Evolutionary conservation across 2,329 filamentous ascomycete genomes (phyloP), one percentile per base, ranked within the genome.

Genomic region (Remersonia thermophila): DNA sequence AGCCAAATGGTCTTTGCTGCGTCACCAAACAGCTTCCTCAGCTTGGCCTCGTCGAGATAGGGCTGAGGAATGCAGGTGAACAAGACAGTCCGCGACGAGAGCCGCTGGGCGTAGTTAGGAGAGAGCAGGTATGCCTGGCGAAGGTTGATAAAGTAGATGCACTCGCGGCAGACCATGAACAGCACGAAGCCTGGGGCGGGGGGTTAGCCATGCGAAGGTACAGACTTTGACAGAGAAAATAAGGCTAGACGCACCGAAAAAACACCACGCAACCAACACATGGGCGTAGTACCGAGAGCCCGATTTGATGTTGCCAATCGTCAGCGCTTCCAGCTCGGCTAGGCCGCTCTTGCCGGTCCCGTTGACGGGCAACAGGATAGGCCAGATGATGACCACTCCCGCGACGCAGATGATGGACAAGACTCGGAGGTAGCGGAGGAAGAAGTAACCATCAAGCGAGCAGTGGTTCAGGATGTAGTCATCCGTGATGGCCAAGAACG

Each of bases 81-180:
- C n/a, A 98, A 72, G 6, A 96, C 86, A 1, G 87, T 95, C 18
- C 86, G 76, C 0, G 87, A 86, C 0, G 89, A 95, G 29, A 96
- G 76, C 13, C 87, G 80, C 47, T 78, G 80, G 18, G 85, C 73
- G 52, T 93, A 89, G 34, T 82, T 67, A 1, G 83, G 85, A 2
- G 85, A 83, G 38, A 93, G 68, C n/a, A 87, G 74, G 62, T 93
- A 96, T 1, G 89, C 89, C 61, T 96, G 91, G 45, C 89, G 83
- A 35, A 96, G 62, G 51, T 93, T 93, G 63, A 95, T 83, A 58
- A 86, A 93, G 69, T 80, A 96, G 50, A 98, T 80, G 53, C 79
- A 79, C 59, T 98, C 91, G 43, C 91, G 77, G 20, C 84, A 84
- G 37, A 98, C 76, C 51, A 85, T 83, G 59, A 85, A 89, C 58